Evolutionary conservation across 2,329 filamentous ascomycete genomes (phyloP).

Genomic region (Trichoderma atrobrunneum): DNA sequence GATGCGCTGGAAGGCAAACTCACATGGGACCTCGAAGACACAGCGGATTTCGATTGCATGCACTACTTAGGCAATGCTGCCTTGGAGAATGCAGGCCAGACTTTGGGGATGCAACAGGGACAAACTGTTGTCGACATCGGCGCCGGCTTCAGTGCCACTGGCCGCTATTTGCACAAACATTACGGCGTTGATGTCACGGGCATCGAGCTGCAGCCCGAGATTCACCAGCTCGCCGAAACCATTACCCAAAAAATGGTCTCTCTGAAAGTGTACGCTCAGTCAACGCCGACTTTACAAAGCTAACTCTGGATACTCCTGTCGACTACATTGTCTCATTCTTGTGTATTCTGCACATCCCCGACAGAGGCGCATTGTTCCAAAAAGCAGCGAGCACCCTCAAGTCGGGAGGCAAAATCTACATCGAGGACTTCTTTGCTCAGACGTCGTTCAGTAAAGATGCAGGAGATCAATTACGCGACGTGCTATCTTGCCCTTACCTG

Average conservation of each 20-base stretch:
- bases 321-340: constrained; percentile 1
- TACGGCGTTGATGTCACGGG: constrained; percentile 1
- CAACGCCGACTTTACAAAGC: constrained; percentile 1
- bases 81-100: background rate
- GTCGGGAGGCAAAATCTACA: background rate
- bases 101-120: background rate
- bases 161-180: background rate
- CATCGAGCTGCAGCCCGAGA: background rate
- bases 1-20: background rate
- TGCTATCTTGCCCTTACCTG: background rate
- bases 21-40: constrained; percentile 5
- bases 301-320: background rate
- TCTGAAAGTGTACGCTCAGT: background rate
- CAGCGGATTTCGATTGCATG: constrained; percentile 9
- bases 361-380: background rate
- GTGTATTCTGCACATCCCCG: constrained; percentile 1
- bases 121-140: constrained; percentile 2
- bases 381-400: background rate
- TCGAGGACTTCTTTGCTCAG: constrained; percentile 2
- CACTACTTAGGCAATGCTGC: background rate
- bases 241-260: background rate
- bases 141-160: constrained; percentile 2
- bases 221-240: background rate
- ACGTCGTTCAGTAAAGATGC: background rate
- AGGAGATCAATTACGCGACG: background rate